These are phyloP conservation scores for Cicer judaicum DNA, from an alignment of 306 rosid species.

Conservation along the genomic window DNA sequence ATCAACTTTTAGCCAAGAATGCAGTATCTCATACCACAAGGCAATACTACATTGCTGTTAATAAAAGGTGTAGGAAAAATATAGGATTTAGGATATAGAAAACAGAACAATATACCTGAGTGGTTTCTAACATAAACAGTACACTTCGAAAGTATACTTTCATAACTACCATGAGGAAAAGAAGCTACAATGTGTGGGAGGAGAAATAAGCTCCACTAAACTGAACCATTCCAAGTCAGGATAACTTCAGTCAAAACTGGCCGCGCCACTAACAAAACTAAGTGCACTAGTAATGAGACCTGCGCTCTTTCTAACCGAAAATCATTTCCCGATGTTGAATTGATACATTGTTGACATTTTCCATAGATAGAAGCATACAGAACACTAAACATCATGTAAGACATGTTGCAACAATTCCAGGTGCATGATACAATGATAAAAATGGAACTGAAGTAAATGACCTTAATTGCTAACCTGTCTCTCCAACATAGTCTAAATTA, in stretches of 20 bases:
- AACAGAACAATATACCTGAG: not conserved
- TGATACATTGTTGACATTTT: not conserved
- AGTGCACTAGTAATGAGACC: not conserved
- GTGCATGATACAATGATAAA: not conserved
- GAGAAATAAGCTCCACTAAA: too few relatives aligned
- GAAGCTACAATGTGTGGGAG: too few relatives aligned
- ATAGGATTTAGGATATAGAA: too few relatives aligned
- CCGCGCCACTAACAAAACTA: not conserved
- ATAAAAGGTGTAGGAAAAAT: too few relatives aligned
- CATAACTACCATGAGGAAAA: too few relatives aligned
- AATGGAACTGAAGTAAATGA: not conserved
- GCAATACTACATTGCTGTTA: too few relatives aligned
- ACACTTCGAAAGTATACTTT: too few relatives aligned
- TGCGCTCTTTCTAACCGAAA: not conserved
- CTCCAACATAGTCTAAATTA: conserved; percentile 34
- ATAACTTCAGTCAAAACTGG: not conserved
- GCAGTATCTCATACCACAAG: too few relatives aligned
- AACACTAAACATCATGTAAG: conserved; percentile 17
- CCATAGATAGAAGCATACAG: conserved; percentile 12
- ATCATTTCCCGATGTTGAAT: not conserved
- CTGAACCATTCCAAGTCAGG: not conserved
- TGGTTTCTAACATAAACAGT: not conserved
- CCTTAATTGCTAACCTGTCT: conserved; percentile 14
- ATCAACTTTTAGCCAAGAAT: too few relatives aligned
- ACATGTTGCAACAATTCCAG: conserved; percentile 23